Percentiles rank a stretch among this genome's conserved stretches.
phyloP scores from a whole-genome alignment of 2,329 filamentous ascomycete genomes.

The Cadophora gregata region DNA sequence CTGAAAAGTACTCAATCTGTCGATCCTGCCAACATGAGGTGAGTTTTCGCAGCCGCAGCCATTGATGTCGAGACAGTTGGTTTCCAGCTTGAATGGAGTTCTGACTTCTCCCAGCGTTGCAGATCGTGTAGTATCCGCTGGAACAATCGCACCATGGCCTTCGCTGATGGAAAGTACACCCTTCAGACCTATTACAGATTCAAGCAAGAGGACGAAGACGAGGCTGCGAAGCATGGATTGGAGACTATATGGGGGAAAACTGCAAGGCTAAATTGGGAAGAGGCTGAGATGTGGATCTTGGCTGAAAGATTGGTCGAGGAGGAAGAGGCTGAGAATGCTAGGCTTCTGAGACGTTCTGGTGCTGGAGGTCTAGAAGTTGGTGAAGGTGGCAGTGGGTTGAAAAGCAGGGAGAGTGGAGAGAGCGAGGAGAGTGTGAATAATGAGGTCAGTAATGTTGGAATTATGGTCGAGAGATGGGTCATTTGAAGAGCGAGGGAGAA shows the following conservation, averaged over 20 bases:
- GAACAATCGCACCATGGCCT: background rate
- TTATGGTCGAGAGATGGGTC: background rate
- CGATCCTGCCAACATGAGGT: slow-evolving; percentile 3
- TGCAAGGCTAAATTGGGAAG: background rate
- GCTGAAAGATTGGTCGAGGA: slow-evolving; percentile 2
- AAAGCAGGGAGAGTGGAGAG: background rate
- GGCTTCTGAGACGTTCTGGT: background rate
- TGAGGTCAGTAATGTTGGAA: background rate
- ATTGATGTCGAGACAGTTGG: too few species aligned
- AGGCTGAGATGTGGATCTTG: background rate
- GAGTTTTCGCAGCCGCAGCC: background rate
- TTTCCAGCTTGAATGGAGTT: background rate
- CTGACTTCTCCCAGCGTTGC: background rate
- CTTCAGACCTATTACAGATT: background rate
- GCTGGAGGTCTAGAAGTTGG: background rate
- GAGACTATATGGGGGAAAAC: background rate
- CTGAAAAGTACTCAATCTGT: background rate
- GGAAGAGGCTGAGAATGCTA: slow-evolving; percentile 4
- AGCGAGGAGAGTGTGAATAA: background rate
- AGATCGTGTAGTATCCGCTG: slow-evolving; percentile 1
- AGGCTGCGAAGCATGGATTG: background rate
- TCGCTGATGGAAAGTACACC: background rate
- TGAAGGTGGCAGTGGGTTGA: background rate
- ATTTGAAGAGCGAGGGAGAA: background rate
- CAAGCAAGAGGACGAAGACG: slow-evolving; percentile 2